A percentile compares a stretch with the other conserved stretches of the same genome.
phyloP scores from a whole-genome alignment of 306 rosid genomes.

The Castanea crenata region DNA sequence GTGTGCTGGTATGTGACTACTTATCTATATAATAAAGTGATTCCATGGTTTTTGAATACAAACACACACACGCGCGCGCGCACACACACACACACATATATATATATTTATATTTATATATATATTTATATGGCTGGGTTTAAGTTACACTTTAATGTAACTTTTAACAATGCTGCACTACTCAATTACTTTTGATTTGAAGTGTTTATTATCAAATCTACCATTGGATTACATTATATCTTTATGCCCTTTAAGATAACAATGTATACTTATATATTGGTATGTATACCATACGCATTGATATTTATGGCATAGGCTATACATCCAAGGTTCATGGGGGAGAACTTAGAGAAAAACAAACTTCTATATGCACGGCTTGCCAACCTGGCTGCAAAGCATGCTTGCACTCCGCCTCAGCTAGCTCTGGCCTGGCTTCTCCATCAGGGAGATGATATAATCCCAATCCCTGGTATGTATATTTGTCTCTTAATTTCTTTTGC shows the following conservation, averaged over 20 bases:
- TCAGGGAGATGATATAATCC: constrained; percentile 60
- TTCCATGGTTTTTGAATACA: neutral
- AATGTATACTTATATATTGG: neutral
- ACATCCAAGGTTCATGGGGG: constrained; percentile 66
- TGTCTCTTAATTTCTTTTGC: neutral
- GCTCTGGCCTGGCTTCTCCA: constrained; percentile 76
- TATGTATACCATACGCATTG: constrained; percentile 3
- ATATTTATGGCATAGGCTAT: neutral
- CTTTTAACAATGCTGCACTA: too few relatives aligned
- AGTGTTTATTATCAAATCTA: too few relatives aligned
- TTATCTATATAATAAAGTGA: neutral
- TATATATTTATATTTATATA: too few relatives aligned
- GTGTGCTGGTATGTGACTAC: constrained; percentile 42
- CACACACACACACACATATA: too few relatives aligned
- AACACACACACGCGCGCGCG: too few relatives aligned
- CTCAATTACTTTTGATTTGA: neutral
- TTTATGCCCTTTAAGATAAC: too few relatives aligned
- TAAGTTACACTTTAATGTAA: too few relatives aligned
- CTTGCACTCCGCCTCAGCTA: constrained; percentile 59
- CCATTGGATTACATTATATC: too few relatives aligned
- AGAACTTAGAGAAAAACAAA: constrained; percentile 66
- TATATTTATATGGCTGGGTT: neutral
- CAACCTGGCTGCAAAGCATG: constrained; percentile 47
- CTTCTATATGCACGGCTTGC: constrained; percentile 39
- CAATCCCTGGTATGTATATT: constrained; percentile 72